These are phyloP conservation scores for Pachyrhizus erosus DNA, from an alignment of 306 rosid genomes.

Conservation along the genomic window DNA sequence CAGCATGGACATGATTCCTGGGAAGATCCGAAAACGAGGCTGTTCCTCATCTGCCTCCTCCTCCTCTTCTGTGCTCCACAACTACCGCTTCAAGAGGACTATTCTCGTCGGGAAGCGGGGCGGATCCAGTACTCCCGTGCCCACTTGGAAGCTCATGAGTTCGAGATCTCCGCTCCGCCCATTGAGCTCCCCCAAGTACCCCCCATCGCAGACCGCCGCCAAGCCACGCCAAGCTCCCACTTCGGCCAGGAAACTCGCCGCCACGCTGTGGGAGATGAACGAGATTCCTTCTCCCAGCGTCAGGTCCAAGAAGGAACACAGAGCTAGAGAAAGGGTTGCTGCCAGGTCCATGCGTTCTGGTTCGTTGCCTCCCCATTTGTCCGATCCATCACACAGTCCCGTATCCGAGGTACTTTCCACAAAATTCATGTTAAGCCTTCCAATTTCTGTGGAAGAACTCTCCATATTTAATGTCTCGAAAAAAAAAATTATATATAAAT, in stretches of 20 bases:
- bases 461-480: too few relatives aligned
- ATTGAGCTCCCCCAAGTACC: constrained; percentile 67
- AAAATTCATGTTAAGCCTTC: background rate
- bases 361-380: constrained; percentile 94
- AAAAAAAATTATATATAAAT: background rate
- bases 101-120: constrained; percentile 81
- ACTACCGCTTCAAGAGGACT: constrained; percentile 90
- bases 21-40: constrained; percentile 95
- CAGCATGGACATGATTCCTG: constrained; percentile 74
- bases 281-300: constrained; percentile 88
- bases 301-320: constrained; percentile 68
- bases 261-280: constrained; percentile 99
- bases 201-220: constrained; percentile 51
- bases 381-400: constrained; percentile 98
- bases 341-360: constrained; percentile 81
- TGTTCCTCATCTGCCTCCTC: constrained; percentile 95
- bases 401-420: constrained; percentile 70
- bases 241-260: constrained; percentile 98
- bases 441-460: too few relatives aligned
- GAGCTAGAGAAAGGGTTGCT: constrained; percentile 67
- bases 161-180: constrained; percentile 80
- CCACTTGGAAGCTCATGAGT: constrained; percentile 84
- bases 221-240: constrained; percentile 69
- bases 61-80: constrained; percentile 81
- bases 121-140: constrained; percentile 92